Evolutionary conservation across 257 asterid species (phyloP), one percentile per base, ranked within the genome.

Genomic region (Agastache rugosa): DNA sequence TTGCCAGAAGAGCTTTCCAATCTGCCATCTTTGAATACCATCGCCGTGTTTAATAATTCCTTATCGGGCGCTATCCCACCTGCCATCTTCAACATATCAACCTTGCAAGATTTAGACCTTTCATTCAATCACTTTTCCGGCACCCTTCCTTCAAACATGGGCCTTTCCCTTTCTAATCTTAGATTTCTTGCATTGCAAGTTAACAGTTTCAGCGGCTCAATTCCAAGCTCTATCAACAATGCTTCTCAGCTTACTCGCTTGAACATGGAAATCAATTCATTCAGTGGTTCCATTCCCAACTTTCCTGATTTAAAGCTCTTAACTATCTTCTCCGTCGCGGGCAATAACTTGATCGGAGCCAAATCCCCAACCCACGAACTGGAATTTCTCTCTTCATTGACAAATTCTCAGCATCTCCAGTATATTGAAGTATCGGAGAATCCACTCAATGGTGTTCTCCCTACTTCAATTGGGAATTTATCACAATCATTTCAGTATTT

Each of bases 321-420:
- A 34, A n/a, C 15, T 19, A 6, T 6, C 0, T 76, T 85, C 64
- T 0, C 23, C 6, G 3, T 85, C 2, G 76, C 65, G 16, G 73
- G 4, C 14, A 87, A 85, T 74, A 78, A 78, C 35, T 23, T 84
- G 12, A 87, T 79, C 10, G 20, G n/a, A n/a, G n/a, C n/a, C 31
- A 0, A 12, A 12, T 12, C 16, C 2, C 9, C 58, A 51, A 7
- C 27, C 0, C 17, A 1, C 5, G 35, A 55, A 0, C 5, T 55
- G 8, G 41, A 7, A 6, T 59, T 27, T 15, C 41, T 27, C 0
- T 27, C 22, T 12, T 59, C 65, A 0, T 14, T 59, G 6, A 59
- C 42, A 0, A 59, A 29, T 2, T 27, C 19, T n/a, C 75, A 22
- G 15, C 1, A 62, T 41, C 53, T 85, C 61, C 25, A 31, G 6